These are phyloP conservation scores for Cercophora samala DNA, from an alignment of 495 filamentous ascomycete genomes.

Conservation along the genomic window DNA sequence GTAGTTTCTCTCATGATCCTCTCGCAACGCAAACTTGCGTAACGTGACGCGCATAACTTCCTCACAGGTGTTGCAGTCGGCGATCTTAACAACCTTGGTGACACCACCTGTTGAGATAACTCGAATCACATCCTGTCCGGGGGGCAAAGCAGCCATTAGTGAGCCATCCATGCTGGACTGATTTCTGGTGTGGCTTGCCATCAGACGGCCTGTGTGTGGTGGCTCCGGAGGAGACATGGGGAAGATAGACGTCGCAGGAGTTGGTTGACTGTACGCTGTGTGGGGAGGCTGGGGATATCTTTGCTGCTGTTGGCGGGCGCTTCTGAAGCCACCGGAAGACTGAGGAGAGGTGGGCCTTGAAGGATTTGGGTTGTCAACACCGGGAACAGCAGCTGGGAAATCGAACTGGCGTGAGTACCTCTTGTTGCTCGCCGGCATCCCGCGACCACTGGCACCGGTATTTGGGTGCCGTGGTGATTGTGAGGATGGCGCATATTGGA, in stretches of 20 bases:
- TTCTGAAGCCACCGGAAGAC: conserved; percentile 51
- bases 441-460: conserved; percentile 47
- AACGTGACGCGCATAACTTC: conserved; percentile 84
- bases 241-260: conserved; percentile 32
- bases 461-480: conserved; percentile 58
- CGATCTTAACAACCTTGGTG: conserved; percentile 85
- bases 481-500: conserved; percentile 59
- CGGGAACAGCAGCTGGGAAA: conserved; percentile 33
- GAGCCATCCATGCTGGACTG: conserved; percentile 75
- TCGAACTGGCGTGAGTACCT: conserved; percentile 70
- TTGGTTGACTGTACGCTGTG: conserved; percentile 23
- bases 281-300: conserved; percentile 14
- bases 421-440: conserved; percentile 57
- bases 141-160: conserved; percentile 74
- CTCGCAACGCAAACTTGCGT: conserved; percentile 72
- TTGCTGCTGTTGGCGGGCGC: conserved; percentile 14
- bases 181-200: conserved; percentile 53
- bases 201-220: conserved; percentile 44
- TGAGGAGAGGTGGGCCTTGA: conserved; percentile 73
- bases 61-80: conserved; percentile 82
- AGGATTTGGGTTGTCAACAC: conserved; percentile 49
- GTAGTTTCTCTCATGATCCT: conserved; percentile 74
- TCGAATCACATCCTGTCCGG: conserved; percentile 76
- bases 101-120: conserved; percentile 89
- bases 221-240: conserved; percentile 40